A percentile compares a stretch with the other conserved stretches of the same genome.
Conservation (phyloP, 2,329 filamentous ascomycete genomes). For the Aspergillus cejpii region DNA sequence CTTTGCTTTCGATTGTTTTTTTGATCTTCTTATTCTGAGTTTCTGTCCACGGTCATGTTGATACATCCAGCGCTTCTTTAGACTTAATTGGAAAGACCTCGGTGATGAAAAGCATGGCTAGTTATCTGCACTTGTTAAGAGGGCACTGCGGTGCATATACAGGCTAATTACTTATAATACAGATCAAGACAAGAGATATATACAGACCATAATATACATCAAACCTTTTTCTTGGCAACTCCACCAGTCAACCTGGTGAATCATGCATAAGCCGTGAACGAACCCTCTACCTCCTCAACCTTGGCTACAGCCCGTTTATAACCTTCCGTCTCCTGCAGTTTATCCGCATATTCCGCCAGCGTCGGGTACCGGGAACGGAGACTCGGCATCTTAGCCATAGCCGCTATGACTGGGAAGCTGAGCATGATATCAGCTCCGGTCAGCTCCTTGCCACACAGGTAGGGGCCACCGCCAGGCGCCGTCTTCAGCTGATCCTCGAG, state of each 20-base stretch:
- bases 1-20: not conserved
- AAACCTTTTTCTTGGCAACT: not conserved
- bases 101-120: no score
- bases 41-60: not conserved
- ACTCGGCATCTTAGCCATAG: conserved; percentile 26
- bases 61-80: not conserved
- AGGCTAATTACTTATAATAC: no score
- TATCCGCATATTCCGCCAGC: conserved; percentile 33
- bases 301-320: conserved; percentile 38
- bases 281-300: conserved; percentile 38
- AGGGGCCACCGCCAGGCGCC: conserved; percentile 35
- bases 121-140: no score
- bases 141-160: no score
- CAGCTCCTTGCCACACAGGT: conserved; percentile 40
- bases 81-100: no score
- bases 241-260: not conserved
- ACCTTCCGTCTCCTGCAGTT: conserved; percentile 32
- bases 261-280: conserved; percentile 20
- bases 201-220: not conserved
- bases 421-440: conserved; percentile 45
- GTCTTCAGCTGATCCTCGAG: conserved; percentile 42
- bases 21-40: no score
- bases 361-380: conserved; percentile 35
- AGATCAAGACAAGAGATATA: no score
- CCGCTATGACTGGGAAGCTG: conserved; percentile 42